A percentile compares a stretch with the other conserved stretches of the same genome.
phyloP scores from a whole-genome alignment of 768 basidiomycete species.

The Calvatia gigantea region DNA sequence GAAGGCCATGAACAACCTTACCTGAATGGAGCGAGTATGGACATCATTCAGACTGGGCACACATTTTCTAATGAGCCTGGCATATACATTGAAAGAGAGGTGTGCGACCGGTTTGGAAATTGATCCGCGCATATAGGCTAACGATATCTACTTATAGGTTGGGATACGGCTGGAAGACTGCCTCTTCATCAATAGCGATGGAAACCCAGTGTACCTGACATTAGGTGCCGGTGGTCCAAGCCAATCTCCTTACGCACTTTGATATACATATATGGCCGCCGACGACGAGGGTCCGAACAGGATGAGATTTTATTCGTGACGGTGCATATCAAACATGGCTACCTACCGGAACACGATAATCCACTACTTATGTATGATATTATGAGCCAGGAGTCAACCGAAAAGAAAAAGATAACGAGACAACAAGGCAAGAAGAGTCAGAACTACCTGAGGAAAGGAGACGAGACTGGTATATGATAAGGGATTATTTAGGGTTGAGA shows the following conservation, averaged over 20 bases:
- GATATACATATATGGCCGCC: too few relatives aligned
- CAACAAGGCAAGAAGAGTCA: not conserved
- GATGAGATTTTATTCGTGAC: not conserved
- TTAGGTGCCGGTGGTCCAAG: conserved; percentile 61
- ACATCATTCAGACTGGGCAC: conserved; percentile 57
- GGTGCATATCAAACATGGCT: conserved; percentile 1
- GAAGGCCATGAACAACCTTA: conserved; percentile 84
- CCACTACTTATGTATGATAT: conserved; percentile 1
- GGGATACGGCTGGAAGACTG: conserved; percentile 86
- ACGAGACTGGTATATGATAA: conserved; percentile 10
- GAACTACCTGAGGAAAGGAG: not conserved
- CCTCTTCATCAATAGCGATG: conserved; percentile 59
- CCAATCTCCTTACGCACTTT: conserved; percentile 38
- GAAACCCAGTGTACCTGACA: conserved; percentile 57
- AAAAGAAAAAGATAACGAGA: conserved; percentile 1
- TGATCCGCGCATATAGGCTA: not conserved
- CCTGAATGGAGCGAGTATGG: conserved; percentile 64
- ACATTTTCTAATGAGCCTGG: conserved; percentile 84
- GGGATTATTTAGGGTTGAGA: conserved; percentile 5
- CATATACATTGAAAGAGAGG: conserved; percentile 68
- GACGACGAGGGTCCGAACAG: not conserved
- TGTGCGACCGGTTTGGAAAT: not conserved
- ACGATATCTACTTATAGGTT: conserved; percentile 35
- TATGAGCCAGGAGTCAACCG: not conserved
- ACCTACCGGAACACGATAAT: conserved; percentile 4